Evolutionary conservation across 257 asterid genomes (phyloP).

Genomic region (Osmanthus fragrans): DNA sequence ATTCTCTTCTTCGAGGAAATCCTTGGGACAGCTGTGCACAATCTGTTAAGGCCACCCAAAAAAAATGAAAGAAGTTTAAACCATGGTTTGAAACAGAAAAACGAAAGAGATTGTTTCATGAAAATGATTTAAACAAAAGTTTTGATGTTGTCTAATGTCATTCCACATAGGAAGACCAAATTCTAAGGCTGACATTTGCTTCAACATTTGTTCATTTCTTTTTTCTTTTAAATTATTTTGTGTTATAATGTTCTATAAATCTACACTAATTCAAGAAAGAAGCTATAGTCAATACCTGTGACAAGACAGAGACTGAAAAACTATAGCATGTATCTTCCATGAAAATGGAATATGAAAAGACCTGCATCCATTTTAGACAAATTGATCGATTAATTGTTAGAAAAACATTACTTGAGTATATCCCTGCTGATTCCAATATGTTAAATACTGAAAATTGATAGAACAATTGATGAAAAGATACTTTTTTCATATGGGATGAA

Average conservation of each 20-base stretch:
- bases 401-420: not conserved
- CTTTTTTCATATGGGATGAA: not conserved
- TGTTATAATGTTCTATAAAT: constrained; percentile 15
- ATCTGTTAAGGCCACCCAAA: constrained; percentile 58
- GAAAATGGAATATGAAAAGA: constrained; percentile 51
- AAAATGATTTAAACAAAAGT: not conserved
- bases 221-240: constrained; percentile 3
- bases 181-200: not conserved
- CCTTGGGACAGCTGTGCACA: constrained; percentile 76
- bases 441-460: not conserved
- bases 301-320: constrained; percentile 60
- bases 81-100: not conserved
- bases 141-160: not conserved
- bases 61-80: constrained; percentile 25
- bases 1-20: constrained; percentile 62
- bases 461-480: not conserved
- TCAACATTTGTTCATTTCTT: constrained; percentile 8
- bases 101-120: not conserved
- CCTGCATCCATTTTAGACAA: constrained; percentile 52
- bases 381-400: constrained; percentile 20
- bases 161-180: not conserved
- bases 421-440: not conserved
- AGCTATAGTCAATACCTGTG: constrained; percentile 58
- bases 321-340: constrained; percentile 65
- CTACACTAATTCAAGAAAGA: constrained; percentile 13